Base-by-base conservation (phyloP, 805 yeast species). In the Starmerella gropengiesseri region DNA sequence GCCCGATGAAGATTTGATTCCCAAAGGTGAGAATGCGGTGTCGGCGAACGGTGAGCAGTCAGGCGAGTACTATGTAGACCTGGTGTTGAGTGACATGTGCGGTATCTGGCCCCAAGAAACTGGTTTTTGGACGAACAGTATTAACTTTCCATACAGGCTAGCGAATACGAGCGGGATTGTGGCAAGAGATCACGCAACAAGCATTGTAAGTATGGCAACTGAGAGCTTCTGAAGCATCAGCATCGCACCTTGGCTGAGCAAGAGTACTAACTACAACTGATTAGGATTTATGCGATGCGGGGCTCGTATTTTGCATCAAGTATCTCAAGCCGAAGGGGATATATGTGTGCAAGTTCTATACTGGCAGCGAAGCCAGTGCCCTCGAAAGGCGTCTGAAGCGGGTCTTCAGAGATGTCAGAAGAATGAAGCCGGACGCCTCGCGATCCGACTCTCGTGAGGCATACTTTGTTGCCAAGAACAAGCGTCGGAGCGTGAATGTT, bases 121-220 rank as follows among this genome's bases (percentile, higher is more conserved):
- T 19, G 75, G 75, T 5, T 74, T 63, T 57, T 68, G 74, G 70
- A 68, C 66, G 57, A 66, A 74, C 62, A 73, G 81, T 69, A 75
- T 83, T 78, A 79, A 78, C 77, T 73, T 72, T 43, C 76, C 94
- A 36, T 81, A 77, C 64, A 89, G 95, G 97, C 81, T 89, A 82
- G 82, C 85, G 37, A 89, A 89, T 57, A 84, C 96, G 4, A 69
- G 86, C 12, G 97, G 98, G 4, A 63, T 83, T 31, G 73, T 78
- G 8, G 76, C 81, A 31, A 74, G 75, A 49, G 98, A 89, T 60
- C 97, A 89, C 61, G 64, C 71, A 12, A 75, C 75, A 51, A 85
- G 95, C 47, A 80, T 91, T 50, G 83, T 71, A 54, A 56, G 74
- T 61, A 25, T 19, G 6, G 14, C 16, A 30, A 16, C 19, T 31